These are phyloP conservation scores for Lecanosticta acicola DNA, from an alignment of 2,329 filamentous ascomycete species.

Conservation along the genomic window DNA sequence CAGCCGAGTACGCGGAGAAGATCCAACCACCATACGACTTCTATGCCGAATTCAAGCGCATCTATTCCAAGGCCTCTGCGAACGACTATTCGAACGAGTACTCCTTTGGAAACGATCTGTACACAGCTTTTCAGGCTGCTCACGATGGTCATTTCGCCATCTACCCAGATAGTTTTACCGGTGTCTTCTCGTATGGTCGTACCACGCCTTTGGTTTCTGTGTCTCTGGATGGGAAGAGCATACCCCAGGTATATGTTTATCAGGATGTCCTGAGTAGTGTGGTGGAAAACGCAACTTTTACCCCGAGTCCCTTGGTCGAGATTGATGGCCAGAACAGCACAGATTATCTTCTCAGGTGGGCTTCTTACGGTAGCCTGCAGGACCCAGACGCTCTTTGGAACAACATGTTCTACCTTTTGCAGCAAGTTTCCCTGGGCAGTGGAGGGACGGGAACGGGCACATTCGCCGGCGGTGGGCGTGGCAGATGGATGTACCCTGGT, in stretches of 20 bases:
- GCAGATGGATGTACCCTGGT: constrained; percentile 41
- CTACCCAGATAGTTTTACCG: constrained; percentile 49
- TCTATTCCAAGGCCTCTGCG: constrained; percentile 36
- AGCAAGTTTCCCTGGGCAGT: constrained; percentile 39
- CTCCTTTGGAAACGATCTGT: constrained; percentile 48
- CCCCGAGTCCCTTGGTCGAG: constrained; percentile 46
- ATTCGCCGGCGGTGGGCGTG: constrained; percentile 42
- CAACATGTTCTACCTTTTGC: constrained; percentile 44
- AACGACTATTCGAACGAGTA: constrained; percentile 39
- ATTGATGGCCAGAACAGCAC: constrained; percentile 55
- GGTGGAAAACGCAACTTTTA: constrained; percentile 37
- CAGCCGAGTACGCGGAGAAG: constrained; percentile 42
- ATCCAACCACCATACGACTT: constrained; percentile 42
- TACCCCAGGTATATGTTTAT: constrained; percentile 55
- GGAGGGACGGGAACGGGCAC: constrained; percentile 39
- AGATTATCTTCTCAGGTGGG: constrained; percentile 45
- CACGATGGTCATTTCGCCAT: constrained; percentile 63
- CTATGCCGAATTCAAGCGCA: constrained; percentile 35
- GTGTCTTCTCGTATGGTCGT: constrained; percentile 48
- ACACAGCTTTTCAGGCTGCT: constrained; percentile 47
- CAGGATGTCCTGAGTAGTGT: constrained; percentile 42
- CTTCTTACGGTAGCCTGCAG: constrained; percentile 46
- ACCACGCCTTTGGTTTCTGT: constrained; percentile 53
- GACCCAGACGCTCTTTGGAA: constrained; percentile 55
- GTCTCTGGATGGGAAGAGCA: constrained; percentile 53